A percentile compares a stretch with the other conserved stretches of the same genome.
These are phyloP conservation scores for Aphanocladium album DNA, from an alignment of 2,329 filamentous ascomycete genomes.

Conservation along the genomic window DNA sequence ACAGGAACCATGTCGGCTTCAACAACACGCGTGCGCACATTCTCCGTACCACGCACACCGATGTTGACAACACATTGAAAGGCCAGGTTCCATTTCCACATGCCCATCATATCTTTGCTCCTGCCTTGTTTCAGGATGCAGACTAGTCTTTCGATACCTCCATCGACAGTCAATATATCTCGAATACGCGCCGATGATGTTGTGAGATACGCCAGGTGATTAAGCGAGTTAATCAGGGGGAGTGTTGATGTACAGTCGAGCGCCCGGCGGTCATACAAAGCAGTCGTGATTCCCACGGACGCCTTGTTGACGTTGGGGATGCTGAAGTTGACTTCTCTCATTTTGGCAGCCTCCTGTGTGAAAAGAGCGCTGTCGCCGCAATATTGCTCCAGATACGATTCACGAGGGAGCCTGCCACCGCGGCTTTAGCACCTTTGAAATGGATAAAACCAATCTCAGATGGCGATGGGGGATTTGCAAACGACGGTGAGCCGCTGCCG, in stretches of 20 bases:
- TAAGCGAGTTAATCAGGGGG: conserved; percentile 96
- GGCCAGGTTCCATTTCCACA: conserved; percentile 99
- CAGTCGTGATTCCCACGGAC: conserved; percentile 96
- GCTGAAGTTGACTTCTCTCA: conserved; percentile 99
- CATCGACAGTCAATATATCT: conserved; percentile 97
- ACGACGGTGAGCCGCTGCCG: neutral
- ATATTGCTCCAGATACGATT: conserved; percentile 6
- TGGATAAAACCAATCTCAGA: neutral
- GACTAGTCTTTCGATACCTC: conserved; percentile 91
- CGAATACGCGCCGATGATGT: conserved; percentile 96
- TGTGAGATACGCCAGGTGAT: conserved; percentile 96
- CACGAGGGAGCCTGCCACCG: conserved; percentile 7
- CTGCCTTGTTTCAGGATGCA: conserved; percentile 97
- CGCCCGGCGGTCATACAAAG: conserved; percentile 93
- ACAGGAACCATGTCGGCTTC: conserved; percentile 99
- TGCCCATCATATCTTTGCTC: conserved; percentile 98
- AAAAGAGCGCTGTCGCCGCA: conserved; percentile 8
- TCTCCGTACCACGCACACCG: conserved; percentile 90
- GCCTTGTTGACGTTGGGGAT: conserved; percentile 99
- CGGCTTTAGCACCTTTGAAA: neutral
- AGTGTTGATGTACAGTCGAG: conserved; percentile 98
- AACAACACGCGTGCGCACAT: conserved; percentile 88
- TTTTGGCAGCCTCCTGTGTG: conserved; percentile 45
- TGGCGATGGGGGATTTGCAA: neutral
- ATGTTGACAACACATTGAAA: conserved; percentile 99